Conservation (phyloP, 768 basidiomycete species). For the Suillus fuscotomentosus region DNA sequence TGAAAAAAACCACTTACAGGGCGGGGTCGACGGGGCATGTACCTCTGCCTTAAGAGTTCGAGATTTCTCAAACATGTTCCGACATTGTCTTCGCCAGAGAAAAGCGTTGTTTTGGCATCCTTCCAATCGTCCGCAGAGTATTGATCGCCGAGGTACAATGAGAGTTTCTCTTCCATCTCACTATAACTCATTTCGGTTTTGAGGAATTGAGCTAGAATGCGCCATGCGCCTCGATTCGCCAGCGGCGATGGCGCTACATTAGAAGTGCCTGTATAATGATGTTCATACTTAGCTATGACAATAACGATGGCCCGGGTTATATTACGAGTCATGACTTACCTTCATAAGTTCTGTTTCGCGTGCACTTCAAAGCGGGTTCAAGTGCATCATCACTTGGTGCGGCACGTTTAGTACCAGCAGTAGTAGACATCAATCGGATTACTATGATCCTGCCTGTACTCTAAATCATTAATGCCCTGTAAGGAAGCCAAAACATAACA, state of each 20-base stretch:
- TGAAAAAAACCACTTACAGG: too few species aligned
- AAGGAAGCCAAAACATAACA: not conserved
- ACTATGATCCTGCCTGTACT: not conserved
- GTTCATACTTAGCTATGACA: too few species aligned
- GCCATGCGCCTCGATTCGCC: not conserved
- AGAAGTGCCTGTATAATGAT: not conserved
- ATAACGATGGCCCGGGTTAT: too few species aligned
- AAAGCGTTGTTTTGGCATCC: not conserved
- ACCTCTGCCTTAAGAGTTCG: not conserved
- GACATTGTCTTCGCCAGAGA: not conserved
- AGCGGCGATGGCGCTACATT: not conserved
- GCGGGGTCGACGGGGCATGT: too few species aligned
- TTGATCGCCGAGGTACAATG: not conserved
- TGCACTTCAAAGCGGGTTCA: not conserved
- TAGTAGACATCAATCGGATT: too few species aligned
- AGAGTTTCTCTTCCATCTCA: not conserved
- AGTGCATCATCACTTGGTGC: not conserved
- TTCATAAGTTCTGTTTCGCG: not conserved
- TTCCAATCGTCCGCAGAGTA: not conserved
- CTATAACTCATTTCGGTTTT: not conserved
- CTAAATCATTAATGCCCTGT: not conserved
- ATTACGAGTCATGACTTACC: not conserved
- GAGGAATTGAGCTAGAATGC: not conserved
- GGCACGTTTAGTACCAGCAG: not conserved
- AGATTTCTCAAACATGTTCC: not conserved